These are phyloP conservation scores for Coniosporium apollinis DNA, from an alignment of 495 filamentous ascomycete species.

Conservation along the genomic window DNA sequence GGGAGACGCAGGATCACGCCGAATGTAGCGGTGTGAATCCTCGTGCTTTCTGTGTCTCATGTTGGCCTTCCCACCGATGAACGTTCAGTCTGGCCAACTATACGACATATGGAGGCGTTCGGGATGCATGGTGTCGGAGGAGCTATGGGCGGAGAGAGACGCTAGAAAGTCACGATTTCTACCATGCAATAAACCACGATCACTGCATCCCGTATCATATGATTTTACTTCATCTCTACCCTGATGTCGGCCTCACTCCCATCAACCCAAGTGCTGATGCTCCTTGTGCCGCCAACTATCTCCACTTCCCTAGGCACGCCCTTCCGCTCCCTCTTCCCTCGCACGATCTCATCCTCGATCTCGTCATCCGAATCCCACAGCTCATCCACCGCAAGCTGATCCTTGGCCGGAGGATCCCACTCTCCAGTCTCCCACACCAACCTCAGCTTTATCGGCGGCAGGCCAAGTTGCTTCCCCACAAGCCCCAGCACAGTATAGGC, in stretches of 20 bases:
- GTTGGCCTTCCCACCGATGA: too few relatives aligned
- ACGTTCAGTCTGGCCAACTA: too few relatives aligned
- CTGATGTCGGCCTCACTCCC: constrained; percentile 48
- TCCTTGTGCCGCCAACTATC: constrained; percentile 61
- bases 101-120: too few relatives aligned
- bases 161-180: too few relatives aligned
- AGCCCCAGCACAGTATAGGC: constrained; percentile 70
- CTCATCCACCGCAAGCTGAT: constrained; percentile 39
- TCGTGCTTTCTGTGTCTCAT: too few relatives aligned
- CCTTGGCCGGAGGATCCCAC: constrained; percentile 51
- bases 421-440: constrained; percentile 73
- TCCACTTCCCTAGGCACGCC: constrained; percentile 65
- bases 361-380: constrained; percentile 41
- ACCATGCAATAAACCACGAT: too few relatives aligned
- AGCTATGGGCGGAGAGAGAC: too few relatives aligned
- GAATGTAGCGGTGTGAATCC: too few relatives aligned
- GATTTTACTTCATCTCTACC: constrained; percentile 39
- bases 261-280: constrained; percentile 71
- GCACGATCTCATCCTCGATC: constrained; percentile 18
- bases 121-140: too few relatives aligned
- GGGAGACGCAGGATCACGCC: too few relatives aligned
- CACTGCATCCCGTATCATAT: too few relatives aligned
- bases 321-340: constrained; percentile 22
- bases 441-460: constrained; percentile 43
- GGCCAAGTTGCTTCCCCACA: constrained; percentile 49